Evolutionary conservation across 148 eudicot genomes (phyloP), one percentile per base, ranked within the genome.

Genomic region (Vaccinium darrowii): DNA sequence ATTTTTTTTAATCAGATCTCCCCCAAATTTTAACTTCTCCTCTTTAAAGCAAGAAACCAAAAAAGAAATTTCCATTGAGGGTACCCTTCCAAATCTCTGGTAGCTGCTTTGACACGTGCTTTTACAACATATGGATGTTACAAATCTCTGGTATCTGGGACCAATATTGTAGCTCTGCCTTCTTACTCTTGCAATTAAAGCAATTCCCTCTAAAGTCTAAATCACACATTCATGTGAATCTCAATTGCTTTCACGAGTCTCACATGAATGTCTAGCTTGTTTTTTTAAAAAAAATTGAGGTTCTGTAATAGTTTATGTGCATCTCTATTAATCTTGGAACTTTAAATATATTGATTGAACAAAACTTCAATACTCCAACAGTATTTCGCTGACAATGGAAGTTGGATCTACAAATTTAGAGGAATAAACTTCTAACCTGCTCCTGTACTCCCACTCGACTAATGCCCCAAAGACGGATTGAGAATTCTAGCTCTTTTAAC

Each of bases 281-380:
- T 4, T 43, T 43, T n/a, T n/a, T n/a, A n/a, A n/a, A n/a, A n/a
- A n/a, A n/a, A 5, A 43, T 5, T 60, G 3, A 21, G 4, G 21
- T 2, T 21, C 0, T 8, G 3, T 8, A 7, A 8, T 9, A 58
- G 2, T 19, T 19, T 60, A 60, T 1, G 7, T 11, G n/a, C 69
- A 62, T 10, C 25, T n/a, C 1, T 8, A 21, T 5, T 62, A 7
- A 62, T 62, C 4, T 0, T n/a, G 8, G 3, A 8, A 62, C 1
- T 0, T 21, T 62, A 9, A 7, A n/a, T 0, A 4, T 58, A 21
- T 2, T 3, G 4, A 2, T 10, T 0, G 1, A 2, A 3, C 3
- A 63, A 63, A 63, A 63, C 8, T n/a, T 63, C 4, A 63, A 4
- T 63, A 25, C 69, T 0, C 7, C 21, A 57, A 16, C 2, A 0